Evolutionary conservation across 2,329 filamentous ascomycete species (phyloP).

Genomic region (Amphichorda felina): DNA sequence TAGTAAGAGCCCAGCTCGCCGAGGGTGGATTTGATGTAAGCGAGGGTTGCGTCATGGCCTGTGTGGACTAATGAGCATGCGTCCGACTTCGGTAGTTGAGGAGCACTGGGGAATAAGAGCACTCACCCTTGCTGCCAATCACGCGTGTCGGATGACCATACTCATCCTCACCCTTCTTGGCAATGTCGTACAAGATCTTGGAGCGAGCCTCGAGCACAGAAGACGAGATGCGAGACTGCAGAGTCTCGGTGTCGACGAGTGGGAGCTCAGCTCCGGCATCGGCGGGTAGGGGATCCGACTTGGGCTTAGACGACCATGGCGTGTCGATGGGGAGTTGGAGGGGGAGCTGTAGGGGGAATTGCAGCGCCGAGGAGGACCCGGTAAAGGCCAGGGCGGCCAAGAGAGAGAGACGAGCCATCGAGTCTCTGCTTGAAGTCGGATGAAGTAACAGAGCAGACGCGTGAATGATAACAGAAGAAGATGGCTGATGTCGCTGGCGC

Average conservation of each 20-base stretch:
- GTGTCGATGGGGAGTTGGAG: conserved; percentile 3
- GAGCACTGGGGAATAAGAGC: not conserved
- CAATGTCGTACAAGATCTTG: conserved; percentile 49
- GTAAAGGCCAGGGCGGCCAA: conserved; percentile 4
- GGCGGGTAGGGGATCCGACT: conserved; percentile 1
- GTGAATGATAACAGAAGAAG: not conserved
- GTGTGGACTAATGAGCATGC: not conserved
- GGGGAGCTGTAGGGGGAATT: conserved; percentile 6
- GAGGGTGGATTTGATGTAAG: conserved; percentile 48
- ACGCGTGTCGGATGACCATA: conserved; percentile 60
- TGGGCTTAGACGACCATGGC: not conserved
- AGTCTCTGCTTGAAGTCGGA: not conserved
- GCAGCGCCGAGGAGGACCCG: conserved; percentile 4
- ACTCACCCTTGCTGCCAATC: conserved; percentile 51
- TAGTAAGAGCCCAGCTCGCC: conserved; percentile 48
- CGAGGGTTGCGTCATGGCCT: conserved; percentile 53
- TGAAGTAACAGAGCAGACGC: not conserved
- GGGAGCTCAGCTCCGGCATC: conserved; percentile 13
- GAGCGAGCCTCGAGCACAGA: conserved; percentile 47
- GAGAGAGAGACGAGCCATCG: conserved; percentile 2
- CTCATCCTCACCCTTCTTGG: conserved; percentile 44
- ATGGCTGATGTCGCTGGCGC: not conserved
- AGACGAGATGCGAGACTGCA: conserved; percentile 44
- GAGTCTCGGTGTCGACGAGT: conserved; percentile 37
- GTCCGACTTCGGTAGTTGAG: not conserved